A percentile compares a stretch with the other conserved stretches of the same genome.
Evolutionary conservation across 768 basidiomycete genomes (phyloP).

Genomic region (Russula abietina): DNA sequence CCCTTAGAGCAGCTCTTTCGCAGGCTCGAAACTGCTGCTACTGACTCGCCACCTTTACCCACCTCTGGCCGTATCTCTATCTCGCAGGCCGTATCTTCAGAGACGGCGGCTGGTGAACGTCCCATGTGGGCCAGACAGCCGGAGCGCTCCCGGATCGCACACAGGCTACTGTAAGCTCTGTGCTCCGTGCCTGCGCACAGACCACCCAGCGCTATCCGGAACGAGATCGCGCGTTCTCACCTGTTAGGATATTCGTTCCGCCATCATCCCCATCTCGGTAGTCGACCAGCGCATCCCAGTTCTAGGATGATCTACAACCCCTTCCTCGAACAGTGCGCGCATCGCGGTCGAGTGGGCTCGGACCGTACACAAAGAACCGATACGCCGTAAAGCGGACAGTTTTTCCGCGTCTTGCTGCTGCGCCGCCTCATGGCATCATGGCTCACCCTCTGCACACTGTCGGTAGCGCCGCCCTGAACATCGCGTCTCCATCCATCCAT

Average conservation of each 20-base stretch:
- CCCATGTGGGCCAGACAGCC: too few species aligned
- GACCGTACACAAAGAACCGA: constrained; percentile 53
- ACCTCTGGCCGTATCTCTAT: too few species aligned
- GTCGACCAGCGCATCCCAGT: constrained; percentile 76
- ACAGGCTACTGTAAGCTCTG: too few species aligned
- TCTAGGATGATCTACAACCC: constrained; percentile 12
- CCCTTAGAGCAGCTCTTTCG: too few species aligned
- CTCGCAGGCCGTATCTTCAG: too few species aligned
- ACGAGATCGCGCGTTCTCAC: constrained; percentile 59
- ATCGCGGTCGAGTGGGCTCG: constrained; percentile 84
- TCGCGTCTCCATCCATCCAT: too few species aligned
- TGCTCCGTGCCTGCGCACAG: too few species aligned
- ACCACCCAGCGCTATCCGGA: too few species aligned
- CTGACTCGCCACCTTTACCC: too few species aligned
- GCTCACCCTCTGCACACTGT: constrained; percentile 75
- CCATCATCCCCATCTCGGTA: constrained; percentile 30
- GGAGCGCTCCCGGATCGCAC: too few species aligned
- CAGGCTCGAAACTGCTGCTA: too few species aligned
- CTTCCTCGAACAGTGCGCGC: constrained; percentile 41
- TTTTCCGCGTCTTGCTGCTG: constrained; percentile 72
- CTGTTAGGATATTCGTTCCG: constrained; percentile 41
- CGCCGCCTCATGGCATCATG: constrained; percentile 67
- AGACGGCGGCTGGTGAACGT: too few species aligned
- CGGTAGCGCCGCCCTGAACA: constrained; percentile 82
- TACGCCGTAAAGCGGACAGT: constrained; percentile 55